phyloP scores from a whole-genome alignment of 2,329 filamentous ascomycete species.

The Cordyceps sp. region DNA sequence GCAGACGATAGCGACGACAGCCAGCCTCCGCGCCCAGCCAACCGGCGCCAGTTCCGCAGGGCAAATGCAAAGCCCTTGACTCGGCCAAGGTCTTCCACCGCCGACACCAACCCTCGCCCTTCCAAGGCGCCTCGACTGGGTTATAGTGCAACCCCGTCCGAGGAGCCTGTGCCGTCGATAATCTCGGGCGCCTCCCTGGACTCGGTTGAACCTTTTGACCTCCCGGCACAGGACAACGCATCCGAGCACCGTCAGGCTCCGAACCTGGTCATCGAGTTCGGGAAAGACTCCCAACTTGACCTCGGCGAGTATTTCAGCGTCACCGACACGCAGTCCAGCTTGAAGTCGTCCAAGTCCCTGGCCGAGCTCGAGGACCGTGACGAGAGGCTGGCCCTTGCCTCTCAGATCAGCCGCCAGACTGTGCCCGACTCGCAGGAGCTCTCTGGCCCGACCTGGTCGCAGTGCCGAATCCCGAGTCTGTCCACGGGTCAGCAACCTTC shows the following conservation, averaged over 20 bases:
- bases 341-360: slow-evolving; percentile 13
- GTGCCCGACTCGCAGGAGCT: slow-evolving; percentile 28
- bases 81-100: slow-evolving; percentile 2
- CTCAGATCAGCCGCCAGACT: slow-evolving; percentile 17
- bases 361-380: slow-evolving; percentile 19
- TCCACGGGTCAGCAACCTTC: not conserved
- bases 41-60: slow-evolving; percentile 9
- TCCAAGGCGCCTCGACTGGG: slow-evolving; percentile 8
- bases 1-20: slow-evolving; percentile 7
- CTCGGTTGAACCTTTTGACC: slow-evolving; percentile 6
- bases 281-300: slow-evolving; percentile 15
- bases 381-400: slow-evolving; percentile 12
- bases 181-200: slow-evolving; percentile 11
- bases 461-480: not conserved
- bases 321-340: slow-evolving; percentile 12
- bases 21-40: slow-evolving; percentile 12
- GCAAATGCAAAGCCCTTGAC: slow-evolving; percentile 1
- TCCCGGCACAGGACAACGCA: slow-evolving; percentile 2
- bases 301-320: slow-evolving; percentile 18
- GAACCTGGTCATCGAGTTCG: slow-evolving; percentile 13
- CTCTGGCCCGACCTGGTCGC: slow-evolving; percentile 9
- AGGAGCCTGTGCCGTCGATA: slow-evolving; percentile 14
- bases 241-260: slow-evolving; percentile 1
- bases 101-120: slow-evolving; percentile 5
- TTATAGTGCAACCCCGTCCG: slow-evolving; percentile 9